Evolutionary conservation across 257 asterid species (phyloP), one percentile per base, ranked within the genome.

Genomic region (Rhazya stricta): DNA sequence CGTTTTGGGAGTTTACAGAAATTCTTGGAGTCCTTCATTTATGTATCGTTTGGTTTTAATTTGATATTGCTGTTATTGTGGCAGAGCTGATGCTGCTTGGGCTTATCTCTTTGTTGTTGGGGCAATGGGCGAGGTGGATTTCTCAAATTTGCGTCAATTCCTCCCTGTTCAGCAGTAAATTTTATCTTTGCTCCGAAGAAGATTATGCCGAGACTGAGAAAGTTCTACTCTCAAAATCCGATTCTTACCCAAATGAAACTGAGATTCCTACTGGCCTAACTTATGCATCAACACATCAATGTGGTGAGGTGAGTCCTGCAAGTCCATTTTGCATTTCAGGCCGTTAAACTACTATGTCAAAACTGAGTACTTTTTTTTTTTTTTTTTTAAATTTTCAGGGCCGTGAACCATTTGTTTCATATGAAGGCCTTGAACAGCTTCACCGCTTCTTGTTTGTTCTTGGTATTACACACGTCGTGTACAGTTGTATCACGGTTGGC

Each of bases 51-150:
- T 18, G 21, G 4, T 15, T 36, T 42, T 61, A 19, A 34, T 19
- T 68, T 25, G 50, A 1, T 27, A 30, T 15, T 34, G 30, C 34
- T 66, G 4, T 41, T 73, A n/a, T 32, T 30, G 76, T 79, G 68
- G 74, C 95, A 93, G 97, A 93, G 83, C 71, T 91, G 74, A 93
- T 91, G 98, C 90, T 93, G 71, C 97, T 93, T 77, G 98, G 98
- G 68, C 90, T 93, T 11, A 93, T 93, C 63, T 93, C 98, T 13
- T 63, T 93, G 85, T 76, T 93, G 71, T 56, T 93, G 91, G 97
- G 97, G 83, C 98, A 93, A 86, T 93, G 95, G 87, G 90, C 96
- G 36, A 89, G 84, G 37, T 90, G 92, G 93, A 93, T 93, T 45
- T 85, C 96, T 61, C 92, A 81, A 78, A 84, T 93, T 32, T 93